Base-by-base conservation (phyloP, 1,284 basidiomycete species). In the Ganoderma sp. region DNA sequence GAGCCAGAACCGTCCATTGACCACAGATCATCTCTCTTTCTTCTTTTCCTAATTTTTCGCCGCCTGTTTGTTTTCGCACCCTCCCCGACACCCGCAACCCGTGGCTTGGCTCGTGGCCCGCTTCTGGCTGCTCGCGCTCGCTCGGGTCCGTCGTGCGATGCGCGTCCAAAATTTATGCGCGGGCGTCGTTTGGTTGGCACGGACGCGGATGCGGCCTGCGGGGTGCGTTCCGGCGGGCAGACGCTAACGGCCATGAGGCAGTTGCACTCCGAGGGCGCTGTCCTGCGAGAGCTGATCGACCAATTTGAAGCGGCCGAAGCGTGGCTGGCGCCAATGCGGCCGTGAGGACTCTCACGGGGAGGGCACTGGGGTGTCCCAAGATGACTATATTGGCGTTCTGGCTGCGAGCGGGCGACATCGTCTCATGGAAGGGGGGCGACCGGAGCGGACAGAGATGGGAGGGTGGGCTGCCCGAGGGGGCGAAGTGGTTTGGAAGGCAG, bases 261-360 rank as follows among this genome's bases (percentile, higher is more conserved):
- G 73, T 84, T 99, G 79, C 91, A 94, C 80, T 90, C 90, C 66
- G 93, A 97, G 79, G 88, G 88, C 61, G 88, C 90, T 43, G 91
- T 95, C 65, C 82, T 93, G 74, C 85, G 88, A 57, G 92, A 96
- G 78, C 81, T 99, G 79, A 94, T 94, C 77, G 90, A 93, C 80
- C 94, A 97, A 83, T 99, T 99, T 81, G 95, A 97, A 83, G 90
- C 90, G 67, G 97, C 97, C 19, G 94, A 99, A 81, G 88, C 88
- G 69, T 99, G 96, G 96, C 84, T 99, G 75, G 88, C 87, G 75
- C 96, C 95, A 67, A 96, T 96, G 93, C 84, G 94, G 75, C 94
- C 94, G 72, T 95, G 84, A 85, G 73, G 71, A 68, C 67, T 71
- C 71, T 50, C 71, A 73, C 69, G 61, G 41, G 65, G 50, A 61